Base-by-base conservation (phyloP, 129 eudicot species). In the Flaveria robusta region DNA sequence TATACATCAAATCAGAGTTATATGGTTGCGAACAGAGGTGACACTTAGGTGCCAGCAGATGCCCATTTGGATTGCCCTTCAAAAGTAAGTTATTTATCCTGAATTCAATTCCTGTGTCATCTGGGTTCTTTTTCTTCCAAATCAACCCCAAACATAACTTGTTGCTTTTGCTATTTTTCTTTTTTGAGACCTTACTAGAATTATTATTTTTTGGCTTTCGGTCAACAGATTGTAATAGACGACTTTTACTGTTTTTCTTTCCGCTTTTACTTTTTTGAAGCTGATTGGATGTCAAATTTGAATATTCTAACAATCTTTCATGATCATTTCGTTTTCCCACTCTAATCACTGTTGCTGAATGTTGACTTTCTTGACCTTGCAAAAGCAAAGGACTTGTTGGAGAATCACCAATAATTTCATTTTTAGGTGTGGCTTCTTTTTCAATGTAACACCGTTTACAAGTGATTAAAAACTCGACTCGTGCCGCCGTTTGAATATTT, bases 311-410 rank as follows among this genome's bases (percentile, higher is more conserved):
- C 47, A 81, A 64, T n/a, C 66, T 72, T 26, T 77, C 83, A 41
- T n/a, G 22, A 49, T 82, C 76, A 14, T 65, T 85, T 71, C 79
- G 79, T 54, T 68, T 87, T 68, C 37, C 75, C 31, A 46, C 52
- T 82, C 72, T 87, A 5, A 59, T 42, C 23, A 71, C 87, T 5
- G 84, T 34, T n/a, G 52, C 68, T 15, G 87, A 41, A 71, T 66
- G 90, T 64, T 68, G 89, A 74, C 80, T 72, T 71, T 91, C 90
- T 84, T 81, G 85, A 19, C 92, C 87, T 81, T 83, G 96, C 82
- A 87, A 66, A 65, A 76, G 85, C 74, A 95, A 83, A n/a, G 96
- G 97, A 75, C 91, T 91, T 7, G 92, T 87, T 7, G 99, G 97
- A 59, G 97, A 86, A 64, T 83, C 92, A 23, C 82, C 79, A 66